These are phyloP conservation scores for Achlya hypogyna DNA, from an alignment of 352 stramenopile genomes.

Conservation along the genomic window DNA sequence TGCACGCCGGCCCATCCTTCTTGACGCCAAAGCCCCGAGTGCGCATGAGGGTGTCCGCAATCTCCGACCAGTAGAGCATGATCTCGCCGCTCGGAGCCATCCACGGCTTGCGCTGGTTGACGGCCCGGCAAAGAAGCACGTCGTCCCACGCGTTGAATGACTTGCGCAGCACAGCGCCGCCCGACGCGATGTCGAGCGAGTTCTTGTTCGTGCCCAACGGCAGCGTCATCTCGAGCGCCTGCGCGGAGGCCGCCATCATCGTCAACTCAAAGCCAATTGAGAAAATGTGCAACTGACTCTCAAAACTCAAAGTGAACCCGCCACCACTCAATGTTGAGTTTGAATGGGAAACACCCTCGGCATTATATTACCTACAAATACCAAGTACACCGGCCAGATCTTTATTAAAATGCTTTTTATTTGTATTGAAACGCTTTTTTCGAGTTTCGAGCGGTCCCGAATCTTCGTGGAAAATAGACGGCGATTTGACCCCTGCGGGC, in stretches of 20 bases:
- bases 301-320: neutral
- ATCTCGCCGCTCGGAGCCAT: constrained; percentile 13
- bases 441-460: neutral
- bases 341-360: neutral
- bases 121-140: constrained; percentile 9
- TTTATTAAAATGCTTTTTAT: neutral
- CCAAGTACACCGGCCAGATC: neutral
- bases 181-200: neutral
- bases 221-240: neutral
- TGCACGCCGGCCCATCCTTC: constrained; percentile 19
- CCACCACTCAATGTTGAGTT: neutral
- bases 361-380: neutral
- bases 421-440: neutral
- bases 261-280: constrained; percentile 5
- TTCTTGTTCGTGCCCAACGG: neutral
- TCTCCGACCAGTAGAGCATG: constrained; percentile 14
- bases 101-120: constrained; percentile 19
- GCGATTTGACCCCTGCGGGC: too few species aligned
- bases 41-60: constrained; percentile 8
- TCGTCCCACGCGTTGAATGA: constrained; percentile 17
- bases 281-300: neutral
- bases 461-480: too few species aligned
- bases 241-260: neutral
- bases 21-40: constrained; percentile 10
- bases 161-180: constrained; percentile 4